phyloP scores from a whole-genome alignment of 2,329 filamentous ascomycete genomes.

The Periconia macrospinosa region DNA sequence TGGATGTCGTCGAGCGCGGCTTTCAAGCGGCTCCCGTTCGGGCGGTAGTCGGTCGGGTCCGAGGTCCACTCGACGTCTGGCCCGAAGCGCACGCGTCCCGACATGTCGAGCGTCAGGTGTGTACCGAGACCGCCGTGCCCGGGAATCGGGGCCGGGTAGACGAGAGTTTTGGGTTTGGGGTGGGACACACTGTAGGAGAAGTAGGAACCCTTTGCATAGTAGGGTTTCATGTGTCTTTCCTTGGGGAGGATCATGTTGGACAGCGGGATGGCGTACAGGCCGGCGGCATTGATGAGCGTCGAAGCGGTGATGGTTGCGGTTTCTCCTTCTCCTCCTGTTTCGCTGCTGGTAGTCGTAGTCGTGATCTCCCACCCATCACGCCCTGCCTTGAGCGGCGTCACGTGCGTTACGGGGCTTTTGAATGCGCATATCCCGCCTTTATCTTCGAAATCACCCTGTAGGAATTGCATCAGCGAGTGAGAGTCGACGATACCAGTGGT shows the following conservation, averaged over 20 bases:
- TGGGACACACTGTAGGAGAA: slow-evolving; percentile 74
- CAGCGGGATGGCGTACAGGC: slow-evolving; percentile 73
- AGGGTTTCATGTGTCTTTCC: slow-evolving; percentile 60
- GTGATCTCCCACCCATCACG: slow-evolving; percentile 70
- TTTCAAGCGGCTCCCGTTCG: slow-evolving; percentile 64
- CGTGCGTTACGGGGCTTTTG: slow-evolving; percentile 63
- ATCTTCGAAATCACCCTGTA: slow-evolving; percentile 77
- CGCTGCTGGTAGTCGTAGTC: slow-evolving; percentile 38
- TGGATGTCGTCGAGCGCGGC: slow-evolving; percentile 74
- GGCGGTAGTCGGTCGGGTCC: slow-evolving; percentile 67
- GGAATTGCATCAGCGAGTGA: slow-evolving; percentile 78
- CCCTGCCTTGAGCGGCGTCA: slow-evolving; percentile 59
- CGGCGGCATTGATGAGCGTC: slow-evolving; percentile 82
- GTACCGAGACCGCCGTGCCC: slow-evolving; percentile 86
- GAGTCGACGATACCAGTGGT: slow-evolving; percentile 90
- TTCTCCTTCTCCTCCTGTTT: slow-evolving; percentile 37
- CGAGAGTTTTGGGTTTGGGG: slow-evolving; percentile 70
- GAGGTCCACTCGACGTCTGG: slow-evolving; percentile 95
- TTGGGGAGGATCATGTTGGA: slow-evolving; percentile 78
- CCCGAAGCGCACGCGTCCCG: slow-evolving; percentile 83
- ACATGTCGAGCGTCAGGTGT: slow-evolving; percentile 88
- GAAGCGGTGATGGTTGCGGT: slow-evolving; percentile 68
- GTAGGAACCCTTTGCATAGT: slow-evolving; percentile 94
- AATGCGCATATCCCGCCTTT: slow-evolving; percentile 74
- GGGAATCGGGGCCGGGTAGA: slow-evolving; percentile 85